Percentiles rank a stretch among this genome's conserved stretches.
These are phyloP conservation scores for Geranium incanum DNA, from an alignment of 441 rosid genomes.

Conservation along the genomic window DNA sequence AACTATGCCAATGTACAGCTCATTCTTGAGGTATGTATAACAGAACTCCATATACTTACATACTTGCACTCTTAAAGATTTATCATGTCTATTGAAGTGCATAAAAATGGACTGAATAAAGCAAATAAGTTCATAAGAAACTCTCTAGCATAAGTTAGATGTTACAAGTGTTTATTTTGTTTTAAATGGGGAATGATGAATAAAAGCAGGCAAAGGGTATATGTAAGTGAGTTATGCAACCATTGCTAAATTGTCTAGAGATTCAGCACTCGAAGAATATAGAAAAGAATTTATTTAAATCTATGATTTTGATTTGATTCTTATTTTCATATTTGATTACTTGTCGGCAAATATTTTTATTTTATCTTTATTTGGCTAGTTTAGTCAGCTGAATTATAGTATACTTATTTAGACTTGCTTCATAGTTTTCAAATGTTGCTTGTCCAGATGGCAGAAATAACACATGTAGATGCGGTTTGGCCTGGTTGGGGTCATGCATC, in stretches of 20 bases:
- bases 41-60: background rate
- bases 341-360: constrained; percentile 3
- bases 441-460: constrained; percentile 92
- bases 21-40: constrained; percentile 78
- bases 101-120: background rate
- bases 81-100: background rate
- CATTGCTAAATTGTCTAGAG: background rate
- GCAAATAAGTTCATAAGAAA: background rate
- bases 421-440: constrained; percentile 20
- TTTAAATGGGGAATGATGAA: background rate
- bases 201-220: constrained; percentile 2
- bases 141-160: constrained; percentile 5
- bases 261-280: background rate
- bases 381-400: background rate
- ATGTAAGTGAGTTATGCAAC: background rate
- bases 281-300: constrained; percentile 9
- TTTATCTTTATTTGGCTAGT: constrained; percentile 11
- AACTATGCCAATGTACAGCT: constrained; percentile 99
- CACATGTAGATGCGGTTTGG: constrained; percentile 99
- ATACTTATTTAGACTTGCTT: background rate
- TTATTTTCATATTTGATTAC: constrained; percentile 3
- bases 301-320: constrained; percentile 8
- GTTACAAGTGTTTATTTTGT: background rate
- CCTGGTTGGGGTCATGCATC: constrained; percentile 99
- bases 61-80: background rate